Base-by-base conservation (phyloP, 257 asterid species). In the Fraxinus quadrangulata region DNA sequence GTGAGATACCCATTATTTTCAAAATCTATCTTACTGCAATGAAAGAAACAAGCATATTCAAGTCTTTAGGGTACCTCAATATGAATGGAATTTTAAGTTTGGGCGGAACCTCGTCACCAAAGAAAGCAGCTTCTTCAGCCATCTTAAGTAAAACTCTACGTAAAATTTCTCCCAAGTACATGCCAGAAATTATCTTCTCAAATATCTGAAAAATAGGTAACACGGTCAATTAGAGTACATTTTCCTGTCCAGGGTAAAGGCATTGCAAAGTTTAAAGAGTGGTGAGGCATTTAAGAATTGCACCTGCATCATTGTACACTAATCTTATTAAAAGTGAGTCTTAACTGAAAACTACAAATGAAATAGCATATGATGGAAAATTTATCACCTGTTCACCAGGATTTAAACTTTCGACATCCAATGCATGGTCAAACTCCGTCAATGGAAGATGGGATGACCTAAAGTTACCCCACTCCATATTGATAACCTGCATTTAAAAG, bases 381-480 rank as follows among this genome's bases (percentile, higher is more conserved):
- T 14, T 13, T 70, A 45, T 54, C 66, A 90, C 97, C 91, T 94
- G 98, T 83, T 94, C 98, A 68, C 96, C 85, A 24, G 97, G 94
- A 84, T 94, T 94, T 77, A 92, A 81, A 79, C 98, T 92, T 80
- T 92, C 94, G 13, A 73, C 85, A 80, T 94, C 98, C 86, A 94
- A 77, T 12, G 78, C 84, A 40, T 86, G 81, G 86, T 94, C 98
- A 59, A 86, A 92, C 73, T 94, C 96, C 0, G 96, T 90, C 74
- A 90, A 73, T 9, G 98, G 98, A 81, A 94, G 97, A 85, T 94
- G 97, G 5, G 98, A 89, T 23, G 96, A 88, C 86, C 87, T 89
- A 87, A 94, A 94, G 87, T 92, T 94, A 79, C 97, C 98, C 98
- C 98, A 94, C 78, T 94, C 98, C 97, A 92, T 94, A 77, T 94